phyloP scores from a whole-genome alignment of 106 monocot species.

The Platanthera guangdongensis region DNA sequence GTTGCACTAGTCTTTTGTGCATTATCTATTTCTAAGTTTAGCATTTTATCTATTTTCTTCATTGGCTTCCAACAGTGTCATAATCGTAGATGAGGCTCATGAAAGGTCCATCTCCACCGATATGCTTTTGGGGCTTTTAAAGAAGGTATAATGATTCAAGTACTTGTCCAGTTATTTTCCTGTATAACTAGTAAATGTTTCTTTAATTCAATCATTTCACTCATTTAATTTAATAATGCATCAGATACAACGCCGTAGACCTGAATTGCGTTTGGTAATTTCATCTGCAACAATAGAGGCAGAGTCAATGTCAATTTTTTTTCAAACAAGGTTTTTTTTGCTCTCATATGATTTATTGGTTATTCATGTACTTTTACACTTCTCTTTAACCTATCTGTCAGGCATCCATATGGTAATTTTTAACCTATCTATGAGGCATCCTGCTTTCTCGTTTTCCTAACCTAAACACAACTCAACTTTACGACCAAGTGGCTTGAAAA shows the following conservation, averaged over 20 bases:
- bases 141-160: conserved; percentile 45
- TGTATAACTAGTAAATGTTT: not conserved
- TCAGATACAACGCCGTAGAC: conserved; percentile 88
- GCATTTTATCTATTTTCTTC: not conserved
- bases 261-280: conserved; percentile 84
- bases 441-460: not conserved
- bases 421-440: not conserved
- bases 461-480: not conserved
- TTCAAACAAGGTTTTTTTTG: conserved; percentile 45
- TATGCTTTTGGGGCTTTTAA: conserved; percentile 82
- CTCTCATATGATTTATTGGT: not conserved
- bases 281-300: conserved; percentile 99
- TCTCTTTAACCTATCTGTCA: not conserved
- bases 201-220: not conserved
- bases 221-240: conserved; percentile 7
- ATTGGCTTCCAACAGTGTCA: conserved; percentile 42
- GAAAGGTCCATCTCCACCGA: conserved; percentile 95
- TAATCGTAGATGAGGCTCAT: conserved; percentile 99
- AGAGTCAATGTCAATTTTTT: conserved; percentile 85
- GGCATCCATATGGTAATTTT: not conserved
- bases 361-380: not conserved
- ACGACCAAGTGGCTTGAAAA: not conserved
- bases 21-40: not conserved
- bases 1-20: not conserved
- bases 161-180: not conserved